phyloP scores from a whole-genome alignment of 1,284 basidiomycete genomes.

The Cutaneotrichosporon daszewskae region DNA sequence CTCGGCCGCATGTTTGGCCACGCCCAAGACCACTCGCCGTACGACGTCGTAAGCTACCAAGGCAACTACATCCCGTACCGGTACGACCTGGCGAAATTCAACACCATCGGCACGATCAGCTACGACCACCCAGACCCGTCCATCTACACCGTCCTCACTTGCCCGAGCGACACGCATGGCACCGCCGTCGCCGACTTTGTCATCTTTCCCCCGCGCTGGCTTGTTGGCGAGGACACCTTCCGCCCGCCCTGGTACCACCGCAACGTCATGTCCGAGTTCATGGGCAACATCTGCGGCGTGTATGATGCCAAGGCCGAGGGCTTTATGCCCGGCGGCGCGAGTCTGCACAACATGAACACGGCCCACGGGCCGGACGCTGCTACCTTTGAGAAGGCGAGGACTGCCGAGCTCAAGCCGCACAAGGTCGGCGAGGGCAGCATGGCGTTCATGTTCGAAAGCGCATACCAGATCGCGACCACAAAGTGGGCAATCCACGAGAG shows the following conservation, averaged over 20 bases:
- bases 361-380: slow-evolving; percentile 31
- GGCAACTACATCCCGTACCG: slow-evolving; percentile 68
- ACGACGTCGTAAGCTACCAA: slow-evolving; percentile 64
- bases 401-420: slow-evolving; percentile 5
- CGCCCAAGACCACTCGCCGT: slow-evolving; percentile 45
- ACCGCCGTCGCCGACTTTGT: slow-evolving; percentile 47
- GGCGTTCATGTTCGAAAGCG: slow-evolving; percentile 7
- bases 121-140: slow-evolving; percentile 47
- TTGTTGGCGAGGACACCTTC: slow-evolving; percentile 42
- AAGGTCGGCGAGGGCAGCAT: slow-evolving; percentile 1
- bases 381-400: slow-evolving; percentile 1
- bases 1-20: slow-evolving; percentile 37
- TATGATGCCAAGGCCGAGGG: slow-evolving; percentile 24
- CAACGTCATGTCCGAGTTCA: slow-evolving; percentile 49
- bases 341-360: slow-evolving; percentile 29
- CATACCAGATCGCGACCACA: slow-evolving; percentile 2
- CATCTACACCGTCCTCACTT: slow-evolving; percentile 34
- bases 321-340: slow-evolving; percentile 20
- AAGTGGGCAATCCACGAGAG: slow-evolving; percentile 22
- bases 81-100: slow-evolving; percentile 62
- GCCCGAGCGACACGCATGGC: slow-evolving; percentile 54
- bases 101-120: slow-evolving; percentile 60
- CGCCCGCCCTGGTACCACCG: slow-evolving; percentile 56
- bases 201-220: slow-evolving; percentile 24
- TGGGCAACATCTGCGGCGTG: slow-evolving; percentile 12